Base-by-base conservation (phyloP, 345 rosid genomes). In the Hibiscus syriacus region DNA sequence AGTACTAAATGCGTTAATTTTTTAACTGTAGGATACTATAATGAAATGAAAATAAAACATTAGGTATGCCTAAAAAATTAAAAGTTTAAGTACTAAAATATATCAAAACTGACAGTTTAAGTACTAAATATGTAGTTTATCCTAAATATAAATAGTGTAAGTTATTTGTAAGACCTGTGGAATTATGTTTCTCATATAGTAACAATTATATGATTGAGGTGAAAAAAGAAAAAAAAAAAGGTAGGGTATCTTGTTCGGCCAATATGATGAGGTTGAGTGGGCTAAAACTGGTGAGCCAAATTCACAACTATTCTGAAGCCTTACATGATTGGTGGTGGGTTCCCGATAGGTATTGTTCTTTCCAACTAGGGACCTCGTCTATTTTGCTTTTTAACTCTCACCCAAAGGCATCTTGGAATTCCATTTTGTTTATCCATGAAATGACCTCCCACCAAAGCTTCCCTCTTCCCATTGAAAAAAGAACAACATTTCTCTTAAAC, bases 401-500 rank as follows among this genome's bases (percentile, higher is more conserved):
- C 65, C 34, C 57, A 57, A 71, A 69, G n/a, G 82, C 71, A 75
- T 77, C 69, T 64, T 67, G 36, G 71, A 70, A 72, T 74, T 26
- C 57, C 66, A 71, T 66, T 75, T 74, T 70, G 63, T 80, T 82
- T 78, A 79, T 75, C 77, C 79, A 64, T 78, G 87, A 81, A 75
- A 81, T 81, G 84, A 85, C 85, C 72, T 39, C 80, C 76, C 80
- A 82, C 77, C 85, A n/a, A n/a, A n/a, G n/a, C n/a, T n/a, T n/a
- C n/a, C n/a, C n/a, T n/a, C n/a, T n/a, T n/a, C n/a, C n/a, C n/a
- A n/a, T n/a, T n/a, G n/a, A n/a, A n/a, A n/a, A n/a, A n/a, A n/a
- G n/a, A n/a, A n/a, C n/a, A n/a, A n/a, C n/a, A n/a, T n/a, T n/a
- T n/a, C n/a, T n/a, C 2, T 14, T 1, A 34, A 34, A 7, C 38